Evolutionary conservation across 1,139 yeast genomes (phyloP), one percentile per base, ranked within the genome.

Genomic region (Kodamaea sp.): DNA sequence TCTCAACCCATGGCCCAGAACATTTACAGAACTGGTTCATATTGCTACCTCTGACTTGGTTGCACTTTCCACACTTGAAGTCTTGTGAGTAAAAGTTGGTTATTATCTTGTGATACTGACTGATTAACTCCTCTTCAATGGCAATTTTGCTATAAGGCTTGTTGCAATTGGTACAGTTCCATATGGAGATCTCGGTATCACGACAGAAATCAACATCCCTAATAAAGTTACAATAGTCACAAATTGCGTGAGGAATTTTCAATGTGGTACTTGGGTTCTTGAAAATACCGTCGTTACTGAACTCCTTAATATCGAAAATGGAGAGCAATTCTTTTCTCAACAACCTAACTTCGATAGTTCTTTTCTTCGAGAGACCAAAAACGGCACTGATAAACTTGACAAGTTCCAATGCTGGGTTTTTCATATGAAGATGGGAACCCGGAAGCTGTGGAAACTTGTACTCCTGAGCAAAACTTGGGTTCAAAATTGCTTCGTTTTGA

Each of bases 201-300:
- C 82, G 78, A 58, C 97, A 92, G 34, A 90, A 66, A 60, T 92
- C 97, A 31, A 92, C 66, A 48, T 87, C 96, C 26, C 82, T 69
- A 22, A 82, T 76, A 46, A 66, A 75, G 45, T 80, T 82, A 61
- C 99, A 94, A 48, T 83, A 75, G 39, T 78, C 85, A 64, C 98
- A 92, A 10, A 85, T 69, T 4, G 88, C 73, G 34, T 82, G 82
- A 3, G 84, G 76, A 3, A 92, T 59, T 25, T 72, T 65, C 43
- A 92, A 67, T 0, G 87, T 75, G 0, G 84, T 70, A 38, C 94
- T 76, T 7, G 97, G 97, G 51, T 88, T 79, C 25, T 57, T 59
- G 59, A 90, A 90, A n/a, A 66, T 66, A 1, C 94, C 89, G 38
- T 81, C 88, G 7, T 73, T 73, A 46, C 89, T 82, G 59, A 92